Conservation (phyloP, 352 stramenopile species). For the Aphanomyces invadans region DNA sequence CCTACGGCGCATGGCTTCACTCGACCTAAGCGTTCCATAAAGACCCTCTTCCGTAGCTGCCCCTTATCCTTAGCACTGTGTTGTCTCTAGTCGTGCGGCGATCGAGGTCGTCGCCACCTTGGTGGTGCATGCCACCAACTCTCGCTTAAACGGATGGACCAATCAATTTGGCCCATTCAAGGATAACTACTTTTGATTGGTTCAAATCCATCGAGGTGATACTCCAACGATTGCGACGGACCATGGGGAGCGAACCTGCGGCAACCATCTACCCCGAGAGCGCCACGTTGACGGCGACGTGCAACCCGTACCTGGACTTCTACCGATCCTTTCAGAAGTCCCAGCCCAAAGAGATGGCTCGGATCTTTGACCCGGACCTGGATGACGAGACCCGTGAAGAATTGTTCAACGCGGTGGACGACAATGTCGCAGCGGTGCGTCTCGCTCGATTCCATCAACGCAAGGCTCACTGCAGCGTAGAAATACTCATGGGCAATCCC, state of each 20-base stretch:
- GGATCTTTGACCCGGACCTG: slow-evolving; percentile 64
- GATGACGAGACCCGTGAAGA: slow-evolving; percentile 54
- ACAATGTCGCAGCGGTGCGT: slow-evolving; percentile 73
- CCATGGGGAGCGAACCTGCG: background rate
- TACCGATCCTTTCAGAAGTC: slow-evolving; percentile 57
- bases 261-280: slow-evolving; percentile 13
- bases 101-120: too few relatives aligned
- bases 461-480: too few relatives aligned
- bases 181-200: background rate
- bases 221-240: background rate
- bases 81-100: too few relatives aligned
- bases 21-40: too few relatives aligned
- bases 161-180: background rate
- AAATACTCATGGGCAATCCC: slow-evolving; percentile 91
- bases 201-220: background rate
- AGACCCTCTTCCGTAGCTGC: too few relatives aligned
- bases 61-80: too few relatives aligned
- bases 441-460: too few relatives aligned
- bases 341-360: slow-evolving; percentile 46
- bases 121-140: too few relatives aligned
- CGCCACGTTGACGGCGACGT: slow-evolving; percentile 42
- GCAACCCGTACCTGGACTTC: slow-evolving; percentile 80
- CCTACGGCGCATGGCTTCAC: too few relatives aligned
- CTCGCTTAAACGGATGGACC: too few relatives aligned
- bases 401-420: slow-evolving; percentile 66